Evolutionary conservation across 2,329 filamentous ascomycete species (phyloP), one percentile per base, ranked within the genome.

Genomic region (Albophoma yamanashiensis): DNA sequence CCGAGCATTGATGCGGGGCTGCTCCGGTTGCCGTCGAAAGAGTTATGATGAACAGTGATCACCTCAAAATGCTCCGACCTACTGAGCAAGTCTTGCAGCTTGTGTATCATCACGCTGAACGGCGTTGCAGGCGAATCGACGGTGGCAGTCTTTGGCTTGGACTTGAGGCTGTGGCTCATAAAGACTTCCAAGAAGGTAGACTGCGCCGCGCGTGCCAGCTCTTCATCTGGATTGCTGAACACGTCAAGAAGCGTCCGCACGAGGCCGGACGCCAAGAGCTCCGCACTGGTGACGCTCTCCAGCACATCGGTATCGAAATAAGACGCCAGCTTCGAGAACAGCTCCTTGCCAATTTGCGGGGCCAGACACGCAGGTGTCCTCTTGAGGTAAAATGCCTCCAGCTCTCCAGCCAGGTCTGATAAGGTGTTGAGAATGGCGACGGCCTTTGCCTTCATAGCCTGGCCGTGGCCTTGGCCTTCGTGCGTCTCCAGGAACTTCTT

Each of bases 31-130:
- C 89, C 91, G 71, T 97, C 93, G 66, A 93, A 89, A 6, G 90
- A 88, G 67, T 95, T 96, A 63, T 96, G 89, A 71, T 96, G 91
- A 59, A 97, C 92, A 9, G 94, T 99, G 63, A 96, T 85, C 53
- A 99, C 93, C 71, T 99, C 94, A 68, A 97, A 99, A 78, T 97
- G 92, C 77, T 99, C 94, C 40, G 93, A 95, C 66, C 94, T 87
- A 78, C 94, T 99, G 60, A 99, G 83, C 61, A 99, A 79, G 75
- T 99, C 94, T 74, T 99, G 94, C 39, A 99, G 80, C 74, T 99
- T 99, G 72, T 92, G 89, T 47, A 96, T 87, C 72, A 99, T 81
- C 58, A 96, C 84, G 68, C 92, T 94, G 73, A 97, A 96, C 0
- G 92, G 88, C 0, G 93, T 96, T 0, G 86, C 82, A 3, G 90